Evolutionary conservation across 192 early-diverging fungal genomes (phyloP).

Genomic region (Coemansia aciculifera): DNA sequence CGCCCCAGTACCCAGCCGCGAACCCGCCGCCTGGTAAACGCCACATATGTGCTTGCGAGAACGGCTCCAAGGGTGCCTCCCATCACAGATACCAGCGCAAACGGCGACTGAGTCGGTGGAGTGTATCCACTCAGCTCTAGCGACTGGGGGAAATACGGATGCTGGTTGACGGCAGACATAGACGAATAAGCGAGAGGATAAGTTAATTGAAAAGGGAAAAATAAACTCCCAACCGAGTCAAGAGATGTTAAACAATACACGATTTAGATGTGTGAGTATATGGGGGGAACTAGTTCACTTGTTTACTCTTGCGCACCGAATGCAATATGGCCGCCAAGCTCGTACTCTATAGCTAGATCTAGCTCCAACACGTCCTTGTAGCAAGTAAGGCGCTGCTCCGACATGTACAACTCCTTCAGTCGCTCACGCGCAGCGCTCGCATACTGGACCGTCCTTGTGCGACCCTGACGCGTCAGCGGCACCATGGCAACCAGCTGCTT

Average conservation of each 20-base stretch:
- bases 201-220: not conserved
- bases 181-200: slow-evolving; percentile 2
- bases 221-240: no score
- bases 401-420: slow-evolving; percentile 60
- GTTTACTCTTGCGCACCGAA: not conserved
- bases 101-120: slow-evolving; percentile 20
- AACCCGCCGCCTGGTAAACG: not conserved
- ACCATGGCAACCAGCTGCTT: slow-evolving; percentile 69
- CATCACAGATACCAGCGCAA: slow-evolving; percentile 24
- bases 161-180: not conserved
- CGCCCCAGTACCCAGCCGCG: not conserved
- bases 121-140: slow-evolving; percentile 36
- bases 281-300: not conserved
- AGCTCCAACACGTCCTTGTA: slow-evolving; percentile 71
- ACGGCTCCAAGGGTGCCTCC: slow-evolving; percentile 14
- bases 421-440: slow-evolving; percentile 50
- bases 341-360: slow-evolving; percentile 58
- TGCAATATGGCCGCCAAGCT: slow-evolving; percentile 21
- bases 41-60: slow-evolving; percentile 2
- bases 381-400: slow-evolving; percentile 66
- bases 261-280: no score
- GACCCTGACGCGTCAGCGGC: slow-evolving; percentile 68
- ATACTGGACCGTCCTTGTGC: slow-evolving; percentile 58
- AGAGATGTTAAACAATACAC: not conserved
- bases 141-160: slow-evolving; percentile 43